Evolutionary conservation across 352 stramenopile genomes (phyloP).

Genomic region (Phytophthora fragariae): DNA sequence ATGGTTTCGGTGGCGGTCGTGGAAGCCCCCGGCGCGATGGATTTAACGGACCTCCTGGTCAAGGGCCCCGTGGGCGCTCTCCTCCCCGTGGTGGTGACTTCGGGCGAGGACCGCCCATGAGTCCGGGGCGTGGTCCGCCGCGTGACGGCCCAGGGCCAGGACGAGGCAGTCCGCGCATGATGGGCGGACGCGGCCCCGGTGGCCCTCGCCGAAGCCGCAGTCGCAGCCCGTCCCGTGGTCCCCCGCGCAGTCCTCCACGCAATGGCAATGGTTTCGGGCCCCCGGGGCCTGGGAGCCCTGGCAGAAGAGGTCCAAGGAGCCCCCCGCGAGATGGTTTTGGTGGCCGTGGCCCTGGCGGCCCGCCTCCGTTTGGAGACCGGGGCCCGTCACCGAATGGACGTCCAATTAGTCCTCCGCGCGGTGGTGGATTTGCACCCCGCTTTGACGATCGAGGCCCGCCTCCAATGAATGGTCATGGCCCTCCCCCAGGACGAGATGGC

Average conservation of each 20-base stretch:
- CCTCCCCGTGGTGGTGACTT: constrained; percentile 37
- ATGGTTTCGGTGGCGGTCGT: constrained; percentile 18
- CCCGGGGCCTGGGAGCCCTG: not conserved
- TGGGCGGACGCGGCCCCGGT: constrained; percentile 28
- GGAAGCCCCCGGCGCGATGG: constrained; percentile 17
- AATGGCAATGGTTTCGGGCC: constrained; percentile 34
- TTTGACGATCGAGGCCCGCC: constrained; percentile 48
- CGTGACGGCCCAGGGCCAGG: constrained; percentile 28
- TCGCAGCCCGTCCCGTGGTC: constrained; percentile 13
- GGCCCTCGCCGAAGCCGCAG: constrained; percentile 35
- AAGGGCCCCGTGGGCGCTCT: constrained; percentile 32
- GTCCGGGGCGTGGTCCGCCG: constrained; percentile 29
- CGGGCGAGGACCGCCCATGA: constrained; percentile 29
- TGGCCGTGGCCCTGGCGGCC: constrained; percentile 20
- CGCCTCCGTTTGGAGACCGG: constrained; percentile 33
- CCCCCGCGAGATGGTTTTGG: constrained; percentile 24
- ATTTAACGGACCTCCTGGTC: constrained; percentile 26
- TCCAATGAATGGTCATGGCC: constrained; percentile 28
- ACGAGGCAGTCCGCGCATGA: constrained; percentile 33
- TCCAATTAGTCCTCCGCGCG: constrained; percentile 39
- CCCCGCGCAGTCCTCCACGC: constrained; percentile 24
- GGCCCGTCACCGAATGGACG: constrained; percentile 22
- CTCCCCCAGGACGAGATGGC: constrained; percentile 17
- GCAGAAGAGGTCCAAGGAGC: constrained; percentile 6
- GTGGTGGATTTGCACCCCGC: constrained; percentile 33